Evolutionary conservation across 257 asterid genomes (phyloP), one percentile per base, ranked within the genome.

Genomic region (Solanum chiquidenum): DNA sequence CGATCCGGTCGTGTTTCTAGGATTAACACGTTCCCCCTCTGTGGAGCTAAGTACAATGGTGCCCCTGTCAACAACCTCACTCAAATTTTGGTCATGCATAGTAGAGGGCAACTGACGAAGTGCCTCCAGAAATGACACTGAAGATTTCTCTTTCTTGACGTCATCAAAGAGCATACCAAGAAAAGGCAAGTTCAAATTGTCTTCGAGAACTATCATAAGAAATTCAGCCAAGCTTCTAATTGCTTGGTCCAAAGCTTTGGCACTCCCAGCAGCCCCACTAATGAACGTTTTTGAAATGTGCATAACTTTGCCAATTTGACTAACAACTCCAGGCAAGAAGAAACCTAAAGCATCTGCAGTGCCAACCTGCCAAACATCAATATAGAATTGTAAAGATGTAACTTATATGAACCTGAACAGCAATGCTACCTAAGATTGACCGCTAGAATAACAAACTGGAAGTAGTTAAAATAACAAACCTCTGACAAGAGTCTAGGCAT

Each of bases 181-280:
- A 84, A 83, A 74, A 25, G 94, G 90, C 88, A 77, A 42, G 91
- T 92, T 90, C 83, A 84, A 87, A 75, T 68, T 90, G 88, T 97
- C 98, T 62, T 88, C 92, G 34, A 97, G 93, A 92, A 96, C 99
- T 90, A 94, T 90, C 68, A 89, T 87, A 44, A 97, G 96, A 91
- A 90, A 93, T 89, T 96, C 99, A 16, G 97, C 91, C 89, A 97
- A 88, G 64, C 95, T 91, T 91, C 95, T 91, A 83, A 97, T 76
- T 42, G 99, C 96, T 83, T 93, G 98, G 77, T 94, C 94, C 87
- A 95, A 91, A 86, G 98, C 96, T 89, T 93, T 94, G 23, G 94
- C 84, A 90, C 94, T 97, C 82, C 97, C 99, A 69, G 98, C 98
- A 0, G 99, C 98, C 90, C 99, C 99, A 86, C 98, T 97, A 88